Evolutionary conservation across 495 filamentous ascomycete species (phyloP), one percentile per base, ranked within the genome.

Genomic region (Hypomontagnella monticulosa): DNA sequence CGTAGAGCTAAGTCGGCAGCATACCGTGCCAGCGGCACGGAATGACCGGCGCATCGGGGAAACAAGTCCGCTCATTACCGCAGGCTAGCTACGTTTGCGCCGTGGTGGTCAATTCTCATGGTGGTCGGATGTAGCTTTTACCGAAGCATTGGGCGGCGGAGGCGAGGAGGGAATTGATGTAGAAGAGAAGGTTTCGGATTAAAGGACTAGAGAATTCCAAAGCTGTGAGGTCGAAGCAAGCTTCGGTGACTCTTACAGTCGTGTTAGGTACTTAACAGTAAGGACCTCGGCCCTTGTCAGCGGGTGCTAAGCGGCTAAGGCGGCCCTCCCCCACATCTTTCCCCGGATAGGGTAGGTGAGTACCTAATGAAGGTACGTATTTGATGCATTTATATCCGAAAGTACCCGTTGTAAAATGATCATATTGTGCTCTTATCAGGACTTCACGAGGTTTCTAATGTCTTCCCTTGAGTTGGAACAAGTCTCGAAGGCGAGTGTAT

Each of bases 21-120:
- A 56, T 34, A 46, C 47, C 16, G 9, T 34, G 37, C 55, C 37
- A 51, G 47, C 61, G 44, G 58, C 49, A 41, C 56, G 62, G 54
- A 43, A 19, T 12, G 62, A 48, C 59, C 52, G 64, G 62, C 68
- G 62, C 61, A 63, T 49, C 43, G 70, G 58, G 52, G 56, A 56
- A 32, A 59, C 42, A 36, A 73, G 52, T 18, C 56, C 27, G 44
- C 59, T 71, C 72, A 75, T 75, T 59, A 42, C 67, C 67, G 59
- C 49, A 70, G 61, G 60, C 61, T 42, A 70, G 70, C 67, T 61
- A 65, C 34, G 52, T 55, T 63, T 53, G 67, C 58, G 66, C 70
- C 62, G 60, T 59, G 59, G 59, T 11, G 56, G 46, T 58, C 44
- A 54, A 44, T 59, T 59, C 32, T 54, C 42, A 55, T 57, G 36